Evolutionary conservation across 2,329 filamentous ascomycete genomes (phyloP).

Genomic region (Corniculantispora saksenae): DNA sequence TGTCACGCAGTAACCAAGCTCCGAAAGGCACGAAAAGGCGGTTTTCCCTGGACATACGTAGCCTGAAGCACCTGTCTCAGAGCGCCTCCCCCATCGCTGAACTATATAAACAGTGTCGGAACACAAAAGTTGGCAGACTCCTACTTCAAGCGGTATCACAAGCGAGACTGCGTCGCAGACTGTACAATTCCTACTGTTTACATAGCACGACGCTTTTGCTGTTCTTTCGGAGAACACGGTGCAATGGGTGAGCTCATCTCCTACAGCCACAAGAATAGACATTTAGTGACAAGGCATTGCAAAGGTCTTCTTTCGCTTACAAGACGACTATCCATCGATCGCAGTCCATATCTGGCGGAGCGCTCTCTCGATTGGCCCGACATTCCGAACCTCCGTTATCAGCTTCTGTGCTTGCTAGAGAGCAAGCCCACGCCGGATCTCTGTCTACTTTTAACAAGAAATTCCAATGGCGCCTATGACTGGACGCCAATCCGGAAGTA

Average conservation of each 20-base stretch:
- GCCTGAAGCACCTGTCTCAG: not conserved
- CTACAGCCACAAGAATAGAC: too few relatives aligned
- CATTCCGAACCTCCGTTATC: not conserved
- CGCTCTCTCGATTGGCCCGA: not conserved
- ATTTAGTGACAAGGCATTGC: too few relatives aligned
- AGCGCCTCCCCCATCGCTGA: not conserved
- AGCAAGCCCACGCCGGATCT: not conserved
- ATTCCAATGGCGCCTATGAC: not conserved
- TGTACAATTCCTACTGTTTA: too few relatives aligned
- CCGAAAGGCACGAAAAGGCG: not conserved
- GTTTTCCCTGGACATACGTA: not conserved
- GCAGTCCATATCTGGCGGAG: not conserved
- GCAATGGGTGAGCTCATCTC: too few relatives aligned
- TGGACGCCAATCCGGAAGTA: not conserved
- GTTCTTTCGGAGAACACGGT: too few relatives aligned
- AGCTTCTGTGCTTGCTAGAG: not conserved
- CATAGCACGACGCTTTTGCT: too few relatives aligned
- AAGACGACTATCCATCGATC: not conserved
- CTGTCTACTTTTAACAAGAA: not conserved
- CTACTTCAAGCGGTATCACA: too few relatives aligned
- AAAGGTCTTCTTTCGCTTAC: not conserved
- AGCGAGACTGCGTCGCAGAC: too few relatives aligned
- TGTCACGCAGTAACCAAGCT: constrained; percentile 1
- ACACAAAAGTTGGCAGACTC: too few relatives aligned
- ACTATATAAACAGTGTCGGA: too few relatives aligned